Evolutionary conservation across 2,329 filamentous ascomycete genomes (phyloP).

Genomic region (Fusarium sororula): DNA sequence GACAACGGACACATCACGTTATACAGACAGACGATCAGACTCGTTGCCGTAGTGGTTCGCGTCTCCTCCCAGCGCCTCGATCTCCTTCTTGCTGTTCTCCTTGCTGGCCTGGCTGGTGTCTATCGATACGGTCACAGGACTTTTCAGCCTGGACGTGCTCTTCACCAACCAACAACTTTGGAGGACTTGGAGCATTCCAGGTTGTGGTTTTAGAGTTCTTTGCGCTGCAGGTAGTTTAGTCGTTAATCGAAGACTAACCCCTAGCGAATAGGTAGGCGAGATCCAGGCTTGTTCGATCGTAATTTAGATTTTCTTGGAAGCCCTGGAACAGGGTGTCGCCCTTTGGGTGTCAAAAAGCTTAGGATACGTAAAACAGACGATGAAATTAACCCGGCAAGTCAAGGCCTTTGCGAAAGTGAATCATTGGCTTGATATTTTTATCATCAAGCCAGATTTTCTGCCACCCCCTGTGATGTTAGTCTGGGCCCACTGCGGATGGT

Average conservation of each 20-base stretch:
- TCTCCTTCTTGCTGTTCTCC: too few species aligned
- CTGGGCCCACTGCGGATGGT: neutral
- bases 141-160: neutral
- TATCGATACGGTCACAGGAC: neutral
- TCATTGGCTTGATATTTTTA: neutral
- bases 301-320: neutral
- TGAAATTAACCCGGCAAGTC: neutral
- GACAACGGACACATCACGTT: too few species aligned
- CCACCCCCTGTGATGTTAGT: neutral
- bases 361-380: too few species aligned
- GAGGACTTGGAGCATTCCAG: neutral
- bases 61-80: too few species aligned
- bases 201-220: neutral
- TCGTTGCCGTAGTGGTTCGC: too few species aligned
- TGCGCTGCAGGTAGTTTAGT: neutral
- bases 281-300: neutral
- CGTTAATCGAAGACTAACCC: neutral
- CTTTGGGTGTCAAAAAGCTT: neutral
- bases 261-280: neutral
- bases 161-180: neutral
- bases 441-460: neutral
- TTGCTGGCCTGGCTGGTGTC: too few species aligned
- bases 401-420: fast-evolving
- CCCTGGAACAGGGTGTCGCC: neutral
- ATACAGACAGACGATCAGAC: too few species aligned